Conservation (phyloP, 352 stramenopile genomes). For the Phytopythium litorale region DNA sequence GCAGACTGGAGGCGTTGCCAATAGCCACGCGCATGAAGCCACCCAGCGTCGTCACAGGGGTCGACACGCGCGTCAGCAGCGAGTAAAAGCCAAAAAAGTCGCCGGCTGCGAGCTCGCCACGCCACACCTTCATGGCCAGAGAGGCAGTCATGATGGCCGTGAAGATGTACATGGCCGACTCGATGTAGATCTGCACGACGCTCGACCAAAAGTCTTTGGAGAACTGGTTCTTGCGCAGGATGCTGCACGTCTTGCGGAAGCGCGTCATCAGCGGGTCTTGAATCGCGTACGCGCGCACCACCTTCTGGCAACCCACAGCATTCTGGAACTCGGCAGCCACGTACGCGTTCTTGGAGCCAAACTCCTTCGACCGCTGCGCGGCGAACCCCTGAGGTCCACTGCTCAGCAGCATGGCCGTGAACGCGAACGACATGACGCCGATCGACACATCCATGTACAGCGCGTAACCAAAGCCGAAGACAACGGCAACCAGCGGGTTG, state of each 20-base stretch:
- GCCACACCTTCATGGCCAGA: slow-evolving; percentile 83
- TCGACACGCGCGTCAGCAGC: slow-evolving; percentile 74
- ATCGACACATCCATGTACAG: slow-evolving; percentile 81
- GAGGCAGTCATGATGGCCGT: slow-evolving; percentile 83
- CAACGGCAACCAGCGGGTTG: slow-evolving; percentile 71
- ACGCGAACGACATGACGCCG: slow-evolving; percentile 80
- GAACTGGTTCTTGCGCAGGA: slow-evolving; percentile 81
- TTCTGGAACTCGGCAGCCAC: slow-evolving; percentile 88
- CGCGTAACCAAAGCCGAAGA: slow-evolving; percentile 83
- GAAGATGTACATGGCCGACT: slow-evolving; percentile 90
- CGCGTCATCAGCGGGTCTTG: slow-evolving; percentile 71
- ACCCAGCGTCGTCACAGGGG: slow-evolving; percentile 75
- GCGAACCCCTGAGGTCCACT: slow-evolving; percentile 83
- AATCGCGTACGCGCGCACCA: slow-evolving; percentile 83
- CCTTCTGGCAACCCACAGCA: slow-evolving; percentile 80
- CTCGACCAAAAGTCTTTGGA: slow-evolving; percentile 88
- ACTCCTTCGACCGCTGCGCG: slow-evolving; percentile 80
- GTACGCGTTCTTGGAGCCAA: slow-evolving; percentile 86
- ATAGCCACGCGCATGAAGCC: slow-evolving; percentile 90
- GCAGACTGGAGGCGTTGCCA: slow-evolving; percentile 80
- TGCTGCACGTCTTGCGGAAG: slow-evolving; percentile 62
- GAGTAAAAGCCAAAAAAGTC: slow-evolving; percentile 87
- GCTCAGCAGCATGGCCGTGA: slow-evolving; percentile 74
- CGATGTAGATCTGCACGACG: slow-evolving; percentile 90
- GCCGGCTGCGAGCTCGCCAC: slow-evolving; percentile 56